Evolutionary conservation across 2,329 filamentous ascomycete genomes (phyloP).

Genomic region (Trichoderma sp.): DNA sequence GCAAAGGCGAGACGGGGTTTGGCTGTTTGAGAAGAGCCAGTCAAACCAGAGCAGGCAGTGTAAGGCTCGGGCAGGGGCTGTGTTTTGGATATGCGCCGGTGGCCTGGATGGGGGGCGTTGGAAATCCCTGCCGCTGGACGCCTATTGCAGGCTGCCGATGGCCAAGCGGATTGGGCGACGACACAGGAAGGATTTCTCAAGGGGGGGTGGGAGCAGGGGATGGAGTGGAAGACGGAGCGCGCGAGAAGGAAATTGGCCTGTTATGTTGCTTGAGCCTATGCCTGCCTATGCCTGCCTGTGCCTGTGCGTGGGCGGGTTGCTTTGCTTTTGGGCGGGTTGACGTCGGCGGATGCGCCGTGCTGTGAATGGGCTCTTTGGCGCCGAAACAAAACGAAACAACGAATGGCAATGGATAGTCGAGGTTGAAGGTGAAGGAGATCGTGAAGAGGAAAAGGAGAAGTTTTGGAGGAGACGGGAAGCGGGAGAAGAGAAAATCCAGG

Average conservation of each 20-base stretch:
- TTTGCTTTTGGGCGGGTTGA: not conserved
- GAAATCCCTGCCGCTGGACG: constrained; percentile 20
- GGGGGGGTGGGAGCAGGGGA: constrained; percentile 18
- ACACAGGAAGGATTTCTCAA: constrained; percentile 14
- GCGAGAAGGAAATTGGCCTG: constrained; percentile 14
- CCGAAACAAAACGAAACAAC: not conserved
- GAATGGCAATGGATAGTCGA: not conserved
- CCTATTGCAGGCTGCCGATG: constrained; percentile 13
- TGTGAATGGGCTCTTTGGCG: constrained; percentile 4
- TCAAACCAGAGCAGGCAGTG: constrained; percentile 15
- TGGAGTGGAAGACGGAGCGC: constrained; percentile 17
- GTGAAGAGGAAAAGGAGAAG: not conserved
- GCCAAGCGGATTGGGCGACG: constrained; percentile 15
- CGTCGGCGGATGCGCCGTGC: constrained; percentile 7
- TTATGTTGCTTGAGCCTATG: not conserved
- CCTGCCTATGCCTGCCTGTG: not conserved
- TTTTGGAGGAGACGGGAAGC: not conserved
- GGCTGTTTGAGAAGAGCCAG: constrained; percentile 19
- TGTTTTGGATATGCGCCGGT: constrained; percentile 27
- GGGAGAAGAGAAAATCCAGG: not conserved
- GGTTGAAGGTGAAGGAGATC: not conserved
- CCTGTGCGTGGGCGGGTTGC: not conserved
- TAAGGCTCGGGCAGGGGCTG: constrained; percentile 21
- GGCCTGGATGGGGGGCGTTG: constrained; percentile 24
- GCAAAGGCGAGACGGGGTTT: constrained; percentile 24